These are phyloP conservation scores for Quercus glauca DNA, from an alignment of 306 rosid species.

Conservation along the genomic window DNA sequence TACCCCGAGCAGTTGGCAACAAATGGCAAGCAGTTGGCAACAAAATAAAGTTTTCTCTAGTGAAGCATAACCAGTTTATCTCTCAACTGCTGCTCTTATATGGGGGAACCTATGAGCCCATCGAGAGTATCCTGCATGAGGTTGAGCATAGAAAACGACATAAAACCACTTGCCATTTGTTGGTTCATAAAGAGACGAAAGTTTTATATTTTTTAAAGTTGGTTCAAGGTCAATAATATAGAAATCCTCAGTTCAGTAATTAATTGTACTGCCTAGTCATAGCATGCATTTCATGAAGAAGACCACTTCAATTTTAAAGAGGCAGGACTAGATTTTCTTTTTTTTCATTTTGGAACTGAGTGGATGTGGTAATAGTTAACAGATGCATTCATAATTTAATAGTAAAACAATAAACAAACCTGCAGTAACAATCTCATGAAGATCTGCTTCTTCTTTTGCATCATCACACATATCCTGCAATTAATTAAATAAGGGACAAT, in stretches of 20 bases:
- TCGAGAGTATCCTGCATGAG: conserved; percentile 59
- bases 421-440: conserved; percentile 57
- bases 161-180: background rate
- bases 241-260: background rate
- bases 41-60: background rate
- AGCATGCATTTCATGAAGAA: too few relatives aligned
- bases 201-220: background rate
- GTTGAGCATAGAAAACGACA: background rate
- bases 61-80: background rate
- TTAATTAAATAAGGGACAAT: background rate
- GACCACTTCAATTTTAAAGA: background rate
- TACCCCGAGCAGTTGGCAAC: background rate
- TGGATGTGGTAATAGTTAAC: background rate
- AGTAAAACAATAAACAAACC: conserved; percentile 34
- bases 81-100: conserved; percentile 48
- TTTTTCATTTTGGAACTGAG: background rate
- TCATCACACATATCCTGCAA: conserved; percentile 51
- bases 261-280: too few relatives aligned
- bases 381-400: background rate
- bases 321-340: background rate
- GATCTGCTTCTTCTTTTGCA: conserved; percentile 59
- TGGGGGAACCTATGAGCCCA: conserved; percentile 71
- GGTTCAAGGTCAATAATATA: background rate
- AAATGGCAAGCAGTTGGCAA: background rate
- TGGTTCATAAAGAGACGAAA: background rate